Evolutionary conservation across 2,329 filamentous ascomycete species (phyloP), one percentile per base, ranked within the genome.

Genomic region (Pseudofabraea citricarpa): DNA sequence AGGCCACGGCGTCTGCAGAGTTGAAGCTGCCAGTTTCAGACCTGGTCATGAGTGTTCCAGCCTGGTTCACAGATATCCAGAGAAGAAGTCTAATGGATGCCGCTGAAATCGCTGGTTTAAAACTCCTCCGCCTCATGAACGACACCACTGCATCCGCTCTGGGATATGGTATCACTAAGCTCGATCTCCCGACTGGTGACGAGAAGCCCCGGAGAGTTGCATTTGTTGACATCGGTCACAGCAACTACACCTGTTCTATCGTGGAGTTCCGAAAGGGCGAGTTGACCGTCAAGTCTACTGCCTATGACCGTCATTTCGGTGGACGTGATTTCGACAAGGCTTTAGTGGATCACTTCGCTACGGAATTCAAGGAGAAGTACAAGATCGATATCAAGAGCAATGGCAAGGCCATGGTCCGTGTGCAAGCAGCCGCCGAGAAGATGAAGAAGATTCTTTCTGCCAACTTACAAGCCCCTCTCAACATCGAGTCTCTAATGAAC

Each of bases 401-500:
- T 72, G 79, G 83, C 54, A 95, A 95, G 73, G 93, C 91, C 46
- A 80, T 85, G 67, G 82, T 90, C 55, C 89, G 93, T 65, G 87
- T 94, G 57, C 78, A 87, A 32, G 83, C 89, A 49, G 90, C 87
- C 45, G 90, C 90, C 43, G 93, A 98, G 78, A 96, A 95, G 79
- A 73, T 95, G 64, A 98, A 98, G 84, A 97, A 97, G 82, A 84
- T 97, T 44, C 75, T 98, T 44, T 97, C 91, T 26, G 93, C 93
- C 64, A 97, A 97, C 73, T 86, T 90, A 56, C 79, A 86, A 62
- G 90, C 91, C 15, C 89, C 91, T 39, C 70, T 98, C 67, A 97
- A 90, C 76, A 94, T 98, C 60, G 93, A 98, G 74, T 96, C 90
- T 26, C 75, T 98, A 56, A 97, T 98, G 90, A 94, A 97, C 69